Evolutionary conservation across 345 rosid genomes (phyloP).

Genomic region (Ricinus communis): DNA sequence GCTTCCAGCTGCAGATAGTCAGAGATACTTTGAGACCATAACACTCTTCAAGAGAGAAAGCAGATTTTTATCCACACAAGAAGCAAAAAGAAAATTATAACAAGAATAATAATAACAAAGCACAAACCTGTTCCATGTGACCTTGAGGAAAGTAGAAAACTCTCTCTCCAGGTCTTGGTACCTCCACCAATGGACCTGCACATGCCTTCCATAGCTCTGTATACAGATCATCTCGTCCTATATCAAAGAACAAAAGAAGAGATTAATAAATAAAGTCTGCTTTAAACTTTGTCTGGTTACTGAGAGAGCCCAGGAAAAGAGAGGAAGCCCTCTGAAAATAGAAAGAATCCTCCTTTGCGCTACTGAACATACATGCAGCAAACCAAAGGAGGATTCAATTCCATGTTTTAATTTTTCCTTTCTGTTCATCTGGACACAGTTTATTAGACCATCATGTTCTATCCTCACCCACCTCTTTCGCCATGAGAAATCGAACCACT

Average conservation of each 20-base stretch:
- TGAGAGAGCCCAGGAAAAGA: constrained; percentile 17
- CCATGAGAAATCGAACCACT: constrained; percentile 29
- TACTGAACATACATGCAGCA: neutral
- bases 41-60: neutral
- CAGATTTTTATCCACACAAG: neutral
- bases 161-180: constrained; percentile 56
- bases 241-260: constrained; percentile 1
- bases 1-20: constrained; percentile 63
- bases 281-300: constrained; percentile 18
- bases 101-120: neutral
- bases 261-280: neutral
- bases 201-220: constrained; percentile 81
- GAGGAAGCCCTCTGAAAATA: neutral
- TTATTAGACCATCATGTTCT: neutral
- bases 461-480: constrained; percentile 48
- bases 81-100: constrained; percentile 20
- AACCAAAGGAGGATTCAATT: too few relatives aligned
- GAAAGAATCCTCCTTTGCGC: neutral
- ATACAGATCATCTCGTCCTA: constrained; percentile 51
- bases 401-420: too few relatives aligned
- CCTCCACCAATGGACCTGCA: constrained; percentile 81
- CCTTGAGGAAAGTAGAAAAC: constrained; percentile 95
- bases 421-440: too few relatives aligned
- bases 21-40: neutral
- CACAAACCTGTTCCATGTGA: constrained; percentile 84